Base-by-base conservation (phyloP, 1,284 basidiomycete species). In the Leccinum griseonigrum region DNA sequence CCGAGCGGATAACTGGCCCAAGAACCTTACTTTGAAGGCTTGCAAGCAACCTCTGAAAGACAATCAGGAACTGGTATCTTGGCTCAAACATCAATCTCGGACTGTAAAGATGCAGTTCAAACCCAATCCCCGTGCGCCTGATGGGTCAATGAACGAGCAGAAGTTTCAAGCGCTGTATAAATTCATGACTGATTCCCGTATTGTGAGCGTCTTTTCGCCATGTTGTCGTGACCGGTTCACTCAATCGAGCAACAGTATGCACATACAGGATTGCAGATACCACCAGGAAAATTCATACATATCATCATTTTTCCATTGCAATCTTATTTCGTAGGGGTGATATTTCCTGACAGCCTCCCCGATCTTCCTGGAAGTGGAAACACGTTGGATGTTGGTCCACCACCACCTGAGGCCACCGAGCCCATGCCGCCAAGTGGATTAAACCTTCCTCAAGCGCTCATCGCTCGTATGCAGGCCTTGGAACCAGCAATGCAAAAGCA, bases 321-420 rank as follows among this genome's bases (percentile, higher is more conserved):
- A 51, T 16, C 14, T 16, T 46, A 6, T 46, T 46, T 48, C 34
- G 75, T 73, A 3, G 86, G 81, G 9, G 82, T 81, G 0, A 79
- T 82, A 58, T 90, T 89, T 69, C 81, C 83, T 0, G 80, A 77
- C 0, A 85, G 85, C 2, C 75, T 90, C 29, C 85, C 88, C 1
- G 85, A 87, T 59, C 63, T 80, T 18, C 81, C 58, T 68, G 72
- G 67, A 36, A 61, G 29, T 28, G 70, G 67, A 34, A 69, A 71
- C 22, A 3, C 34, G 28, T 55, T 66, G 26, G 64, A 64, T 10
- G 8, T 29, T 10, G 43, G 43, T 3, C 43, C 18, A 46, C 51
- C 55, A 34, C 63, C 46, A 4, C 18, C 29, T 1, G 70, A 64
- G 16, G 82, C 10, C 76, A 55, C 38, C 7, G 67, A 63, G 22